Percentiles rank a stretch among this genome's conserved stretches.
Conservation (phyloP, 352 stramenopile genomes). For the Phytophthora sansomeana region DNA sequence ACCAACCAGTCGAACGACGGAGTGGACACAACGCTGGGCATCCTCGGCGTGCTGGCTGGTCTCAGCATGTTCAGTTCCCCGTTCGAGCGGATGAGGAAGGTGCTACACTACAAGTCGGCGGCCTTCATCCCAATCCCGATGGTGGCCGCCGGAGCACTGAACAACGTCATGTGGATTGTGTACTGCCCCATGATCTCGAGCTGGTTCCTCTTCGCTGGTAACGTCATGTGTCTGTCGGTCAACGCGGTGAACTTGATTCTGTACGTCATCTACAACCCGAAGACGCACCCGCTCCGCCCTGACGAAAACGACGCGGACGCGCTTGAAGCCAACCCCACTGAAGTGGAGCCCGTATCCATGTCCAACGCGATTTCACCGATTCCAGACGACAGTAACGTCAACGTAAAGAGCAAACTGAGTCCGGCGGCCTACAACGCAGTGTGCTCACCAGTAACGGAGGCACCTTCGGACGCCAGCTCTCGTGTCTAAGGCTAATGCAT, state of each 20-base stretch:
- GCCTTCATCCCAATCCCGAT: constrained; percentile 49
- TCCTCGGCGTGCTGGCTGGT: constrained; percentile 32
- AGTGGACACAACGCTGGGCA: constrained; percentile 39
- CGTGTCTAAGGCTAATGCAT: constrained; percentile 18
- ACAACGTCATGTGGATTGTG: constrained; percentile 49
- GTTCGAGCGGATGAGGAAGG: constrained; percentile 45
- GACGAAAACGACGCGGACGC: constrained; percentile 24
- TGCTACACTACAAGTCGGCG: constrained; percentile 46
- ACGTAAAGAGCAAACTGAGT: constrained; percentile 15
- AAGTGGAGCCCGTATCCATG: constrained; percentile 16
- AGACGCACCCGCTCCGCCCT: constrained; percentile 38
- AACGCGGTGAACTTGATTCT: constrained; percentile 32
- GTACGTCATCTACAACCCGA: constrained; percentile 44
- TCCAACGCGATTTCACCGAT: constrained; percentile 29
- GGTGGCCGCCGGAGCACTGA: constrained; percentile 34
- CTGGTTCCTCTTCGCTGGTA: constrained; percentile 46
- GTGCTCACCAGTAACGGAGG: constrained; percentile 21
- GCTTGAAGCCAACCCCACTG: constrained; percentile 17
- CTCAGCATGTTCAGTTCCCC: constrained; percentile 46
- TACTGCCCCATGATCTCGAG: constrained; percentile 40
- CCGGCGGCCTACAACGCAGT: constrained; percentile 37
- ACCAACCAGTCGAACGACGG: constrained; percentile 43
- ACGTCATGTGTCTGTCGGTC: constrained; percentile 36
- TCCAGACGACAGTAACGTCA: constrained; percentile 2
- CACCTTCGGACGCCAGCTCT: constrained; percentile 18